phyloP scores from a whole-genome alignment of 805 yeast species.

The Wickerhamomyces kurtzmanii region DNA sequence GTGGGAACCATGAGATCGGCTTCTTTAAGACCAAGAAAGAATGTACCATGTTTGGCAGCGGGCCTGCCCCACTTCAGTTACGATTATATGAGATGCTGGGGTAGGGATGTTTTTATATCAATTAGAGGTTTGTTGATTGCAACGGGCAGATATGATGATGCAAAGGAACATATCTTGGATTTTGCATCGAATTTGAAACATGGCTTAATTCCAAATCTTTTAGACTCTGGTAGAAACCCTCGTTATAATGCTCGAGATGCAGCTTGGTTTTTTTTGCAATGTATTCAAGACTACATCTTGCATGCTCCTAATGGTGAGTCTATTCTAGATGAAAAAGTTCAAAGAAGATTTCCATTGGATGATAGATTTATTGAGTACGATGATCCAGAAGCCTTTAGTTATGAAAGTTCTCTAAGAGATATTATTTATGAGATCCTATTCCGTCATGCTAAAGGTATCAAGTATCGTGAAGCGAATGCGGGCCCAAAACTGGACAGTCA shows the following conservation, averaged over 20 bases:
- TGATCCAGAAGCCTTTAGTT: constrained; percentile 67
- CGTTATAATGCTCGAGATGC: constrained; percentile 96
- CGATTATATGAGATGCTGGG: constrained; percentile 97
- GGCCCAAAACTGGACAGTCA: constrained; percentile 83
- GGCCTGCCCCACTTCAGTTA: constrained; percentile 91
- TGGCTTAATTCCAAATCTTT: constrained; percentile 86
- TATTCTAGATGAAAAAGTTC: constrained; percentile 62
- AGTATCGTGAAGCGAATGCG: constrained; percentile 91
- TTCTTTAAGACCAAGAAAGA: constrained; percentile 55
- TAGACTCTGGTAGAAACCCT: constrained; percentile 91
- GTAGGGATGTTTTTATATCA: constrained; percentile 89
- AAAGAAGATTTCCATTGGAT: constrained; percentile 82
- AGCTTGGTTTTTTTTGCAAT: constrained; percentile 87
- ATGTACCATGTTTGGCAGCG: constrained; percentile 80
- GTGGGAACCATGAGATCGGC: constrained; percentile 65
- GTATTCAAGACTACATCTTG: constrained; percentile 73
- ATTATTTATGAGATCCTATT: constrained; percentile 70
- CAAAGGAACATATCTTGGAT: constrained; percentile 70
- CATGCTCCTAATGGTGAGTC: constrained; percentile 59
- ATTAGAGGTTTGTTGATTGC: constrained; percentile 73
- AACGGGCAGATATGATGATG: constrained; percentile 72
- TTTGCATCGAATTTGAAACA: constrained; percentile 91
- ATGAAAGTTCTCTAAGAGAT: constrained; percentile 63
- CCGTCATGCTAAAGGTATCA: constrained; percentile 86
- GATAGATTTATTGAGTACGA: constrained; percentile 65